Percentiles rank a stretch among this genome's conserved stretches.
phyloP scores from a whole-genome alignment of 2,329 filamentous ascomycete genomes.

The Fusarium austroafricanum region DNA sequence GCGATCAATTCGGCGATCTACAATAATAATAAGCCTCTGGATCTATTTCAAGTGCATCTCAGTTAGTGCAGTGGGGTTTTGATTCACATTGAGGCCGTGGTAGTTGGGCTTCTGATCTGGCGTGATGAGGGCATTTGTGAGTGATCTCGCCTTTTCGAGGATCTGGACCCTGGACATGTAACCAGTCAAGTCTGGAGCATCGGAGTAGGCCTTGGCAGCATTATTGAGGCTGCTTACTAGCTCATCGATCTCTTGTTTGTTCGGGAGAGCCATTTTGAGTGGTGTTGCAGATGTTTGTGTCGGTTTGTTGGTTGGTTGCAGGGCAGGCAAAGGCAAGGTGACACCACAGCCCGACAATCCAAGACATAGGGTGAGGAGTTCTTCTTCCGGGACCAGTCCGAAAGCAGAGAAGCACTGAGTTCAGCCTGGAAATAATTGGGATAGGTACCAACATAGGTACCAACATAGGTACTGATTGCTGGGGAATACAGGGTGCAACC shows the following conservation, averaged over 20 bases:
- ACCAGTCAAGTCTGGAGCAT: constrained; percentile 40
- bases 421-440: neutral
- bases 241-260: constrained; percentile 35
- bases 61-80: neutral
- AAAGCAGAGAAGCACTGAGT: constrained; percentile 13
- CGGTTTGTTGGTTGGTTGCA: neutral
- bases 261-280: constrained; percentile 29
- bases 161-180: constrained; percentile 45
- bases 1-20: constrained; percentile 49
- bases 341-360: neutral
- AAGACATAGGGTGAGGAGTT: neutral
- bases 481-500: neutral
- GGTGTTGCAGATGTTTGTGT: neutral
- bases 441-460: neutral
- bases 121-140: constrained; percentile 44
- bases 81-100: constrained; percentile 48
- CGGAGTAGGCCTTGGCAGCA: constrained; percentile 39
- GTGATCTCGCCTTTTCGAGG: constrained; percentile 44
- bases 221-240: constrained; percentile 36
- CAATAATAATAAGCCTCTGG: neutral
- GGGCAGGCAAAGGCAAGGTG: too few relatives aligned
- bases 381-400: neutral
- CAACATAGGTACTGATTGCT: neutral
- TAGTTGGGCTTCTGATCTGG: constrained; percentile 49
- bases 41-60: fast-evolving